phyloP scores from a whole-genome alignment of 352 stramenopile species.

The Phytopythium mirpurense region DNA sequence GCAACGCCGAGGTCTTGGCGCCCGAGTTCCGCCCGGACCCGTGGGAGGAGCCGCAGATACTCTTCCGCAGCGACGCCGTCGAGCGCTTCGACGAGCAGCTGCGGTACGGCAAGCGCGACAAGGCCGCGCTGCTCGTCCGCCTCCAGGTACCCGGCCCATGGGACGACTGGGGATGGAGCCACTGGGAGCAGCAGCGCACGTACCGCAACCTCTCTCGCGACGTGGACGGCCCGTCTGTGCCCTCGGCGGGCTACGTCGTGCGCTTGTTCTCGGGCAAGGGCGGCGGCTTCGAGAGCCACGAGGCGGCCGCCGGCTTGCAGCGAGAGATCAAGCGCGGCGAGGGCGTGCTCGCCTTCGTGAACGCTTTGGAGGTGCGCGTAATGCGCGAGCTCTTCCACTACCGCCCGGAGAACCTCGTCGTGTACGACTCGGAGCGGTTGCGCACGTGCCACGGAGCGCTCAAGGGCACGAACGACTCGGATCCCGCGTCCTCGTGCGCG shows the following conservation, averaged over 20 bases:
- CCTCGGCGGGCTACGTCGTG: slow-evolving; percentile 37
- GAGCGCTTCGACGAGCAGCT: slow-evolving; percentile 52
- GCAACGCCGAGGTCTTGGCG: slow-evolving; percentile 43
- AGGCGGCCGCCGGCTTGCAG: slow-evolving; percentile 19
- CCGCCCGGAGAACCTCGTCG: slow-evolving; percentile 11
- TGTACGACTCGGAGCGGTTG: slow-evolving; percentile 24
- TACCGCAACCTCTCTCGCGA: slow-evolving; percentile 36
- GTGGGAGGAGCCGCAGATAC: slow-evolving; percentile 54
- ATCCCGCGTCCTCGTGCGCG: not conserved
- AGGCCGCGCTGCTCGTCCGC: slow-evolving; percentile 37
- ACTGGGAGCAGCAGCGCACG: slow-evolving; percentile 33
- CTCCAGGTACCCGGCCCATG: slow-evolving; percentile 35
- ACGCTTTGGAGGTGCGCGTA: slow-evolving; percentile 33
- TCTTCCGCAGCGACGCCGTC: slow-evolving; percentile 38
- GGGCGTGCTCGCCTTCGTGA: slow-evolving; percentile 28
- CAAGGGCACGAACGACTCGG: not conserved
- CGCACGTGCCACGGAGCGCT: slow-evolving; percentile 3
- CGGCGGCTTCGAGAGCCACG: slow-evolving; percentile 21
- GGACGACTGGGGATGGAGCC: slow-evolving; percentile 41
- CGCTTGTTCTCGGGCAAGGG: slow-evolving; percentile 38
- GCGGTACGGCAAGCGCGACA: slow-evolving; percentile 46
- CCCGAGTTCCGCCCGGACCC: slow-evolving; percentile 22
- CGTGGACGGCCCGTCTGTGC: slow-evolving; percentile 17
- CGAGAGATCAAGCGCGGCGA: slow-evolving; percentile 47
- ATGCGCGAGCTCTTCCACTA: slow-evolving; percentile 33